These are phyloP conservation scores for Phytophthora pisi DNA, from an alignment of 352 stramenopile species.

Conservation along the genomic window DNA sequence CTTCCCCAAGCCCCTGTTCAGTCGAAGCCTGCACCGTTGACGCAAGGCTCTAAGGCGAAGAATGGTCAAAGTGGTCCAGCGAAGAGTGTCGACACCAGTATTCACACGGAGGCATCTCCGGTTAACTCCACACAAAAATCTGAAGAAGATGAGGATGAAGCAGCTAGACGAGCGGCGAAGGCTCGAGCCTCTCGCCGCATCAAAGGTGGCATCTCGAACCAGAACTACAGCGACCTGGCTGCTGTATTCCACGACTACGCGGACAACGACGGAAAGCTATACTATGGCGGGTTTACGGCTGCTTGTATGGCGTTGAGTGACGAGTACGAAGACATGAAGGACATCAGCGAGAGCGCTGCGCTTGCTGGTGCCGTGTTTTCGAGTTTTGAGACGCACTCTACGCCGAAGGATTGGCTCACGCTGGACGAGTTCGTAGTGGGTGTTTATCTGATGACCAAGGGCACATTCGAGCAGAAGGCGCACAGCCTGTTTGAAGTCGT, in stretches of 20 bases:
- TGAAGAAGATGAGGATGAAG: slow-evolving; percentile 17
- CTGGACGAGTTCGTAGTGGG: slow-evolving; percentile 84
- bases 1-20: slow-evolving; percentile 14
- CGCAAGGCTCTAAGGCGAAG: not conserved
- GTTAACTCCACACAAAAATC: not conserved
- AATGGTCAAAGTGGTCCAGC: slow-evolving; percentile 4
- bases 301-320: slow-evolving; percentile 65
- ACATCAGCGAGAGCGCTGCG: slow-evolving; percentile 63
- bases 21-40: not conserved
- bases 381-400: slow-evolving; percentile 63
- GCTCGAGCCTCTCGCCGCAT: slow-evolving; percentile 35
- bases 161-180: slow-evolving; percentile 18
- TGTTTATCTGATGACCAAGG: slow-evolving; percentile 84
- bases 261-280: slow-evolving; percentile 57
- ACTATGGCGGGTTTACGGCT: slow-evolving; percentile 65
- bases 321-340: slow-evolving; percentile 65
- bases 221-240: slow-evolving; percentile 60
- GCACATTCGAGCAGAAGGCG: slow-evolving; percentile 80
- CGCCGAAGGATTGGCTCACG: slow-evolving; percentile 70
- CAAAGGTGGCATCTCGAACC: slow-evolving; percentile 55
- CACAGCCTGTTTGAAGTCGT: slow-evolving; percentile 79
- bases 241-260: slow-evolving; percentile 61
- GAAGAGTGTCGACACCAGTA: not conserved
- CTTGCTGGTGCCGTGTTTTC: slow-evolving; percentile 79
- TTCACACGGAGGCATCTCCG: not conserved